Conservation (phyloP, 805 yeast genomes). For the Teunomyces cretensis region DNA sequence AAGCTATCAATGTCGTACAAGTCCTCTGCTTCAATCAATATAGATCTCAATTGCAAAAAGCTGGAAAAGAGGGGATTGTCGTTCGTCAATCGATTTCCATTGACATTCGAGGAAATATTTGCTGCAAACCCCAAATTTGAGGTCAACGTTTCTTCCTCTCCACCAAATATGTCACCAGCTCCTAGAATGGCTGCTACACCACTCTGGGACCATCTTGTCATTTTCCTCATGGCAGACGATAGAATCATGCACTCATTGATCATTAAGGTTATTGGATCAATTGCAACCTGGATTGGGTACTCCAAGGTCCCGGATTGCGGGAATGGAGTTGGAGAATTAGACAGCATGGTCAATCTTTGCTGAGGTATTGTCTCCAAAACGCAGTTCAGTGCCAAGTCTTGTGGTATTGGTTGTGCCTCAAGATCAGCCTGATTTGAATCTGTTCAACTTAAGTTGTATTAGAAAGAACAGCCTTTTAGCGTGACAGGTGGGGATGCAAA, state of each 20-base stretch:
- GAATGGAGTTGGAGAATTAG: conserved; percentile 4
- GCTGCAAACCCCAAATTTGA: conserved; percentile 20
- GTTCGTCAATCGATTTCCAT: conserved; percentile 18
- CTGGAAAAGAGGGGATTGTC: conserved; percentile 70
- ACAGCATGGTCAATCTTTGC: neutral
- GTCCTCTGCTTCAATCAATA: conserved; percentile 54
- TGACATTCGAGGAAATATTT: conserved; percentile 22
- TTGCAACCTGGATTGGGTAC: conserved; percentile 29
- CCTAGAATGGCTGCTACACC: conserved; percentile 85
- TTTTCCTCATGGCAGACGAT: conserved; percentile 85
- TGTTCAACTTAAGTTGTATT: neutral
- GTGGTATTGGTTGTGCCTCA: neutral
- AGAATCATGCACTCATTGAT: conserved; percentile 86
- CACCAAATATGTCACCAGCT: conserved; percentile 55
- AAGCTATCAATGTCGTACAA: conserved; percentile 64
- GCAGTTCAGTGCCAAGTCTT: neutral
- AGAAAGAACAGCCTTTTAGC: neutral
- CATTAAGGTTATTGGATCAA: conserved; percentile 79
- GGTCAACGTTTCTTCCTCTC: conserved; percentile 32
- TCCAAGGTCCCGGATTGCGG: neutral
- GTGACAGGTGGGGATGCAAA: no score
- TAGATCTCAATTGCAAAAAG: conserved; percentile 74
- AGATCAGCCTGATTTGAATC: neutral
- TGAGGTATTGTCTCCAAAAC: neutral
- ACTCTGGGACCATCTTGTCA: conserved; percentile 62